phyloP scores from a whole-genome alignment of 768 basidiomycete species.

The Collybia nuda region DNA sequence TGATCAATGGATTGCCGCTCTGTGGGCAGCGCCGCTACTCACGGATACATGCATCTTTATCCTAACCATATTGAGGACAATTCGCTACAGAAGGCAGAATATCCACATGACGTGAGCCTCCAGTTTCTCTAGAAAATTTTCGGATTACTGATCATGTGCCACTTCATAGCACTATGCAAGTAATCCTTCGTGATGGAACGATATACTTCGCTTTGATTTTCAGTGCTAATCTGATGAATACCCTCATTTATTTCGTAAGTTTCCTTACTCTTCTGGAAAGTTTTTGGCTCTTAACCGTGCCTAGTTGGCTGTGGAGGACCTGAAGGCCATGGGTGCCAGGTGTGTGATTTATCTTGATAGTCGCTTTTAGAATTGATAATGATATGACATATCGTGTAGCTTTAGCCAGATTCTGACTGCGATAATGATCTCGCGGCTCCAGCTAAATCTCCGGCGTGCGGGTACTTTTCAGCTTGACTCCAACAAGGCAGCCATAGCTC shows the following conservation, averaged over 20 bases:
- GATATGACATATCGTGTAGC: not conserved
- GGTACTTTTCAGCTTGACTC: too few relatives aligned
- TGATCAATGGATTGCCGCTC: constrained; percentile 11
- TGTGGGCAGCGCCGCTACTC: constrained; percentile 23
- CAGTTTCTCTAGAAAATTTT: too few relatives aligned
- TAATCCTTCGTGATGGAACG: constrained; percentile 24
- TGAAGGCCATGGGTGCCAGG: not conserved
- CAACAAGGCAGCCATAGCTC: not conserved
- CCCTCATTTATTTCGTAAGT: constrained; percentile 25
- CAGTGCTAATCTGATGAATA: constrained; percentile 22
- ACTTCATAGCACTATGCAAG: constrained; percentile 17
- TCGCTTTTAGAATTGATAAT: not conserved
- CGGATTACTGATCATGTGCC: too few relatives aligned
- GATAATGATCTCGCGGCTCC: not conserved
- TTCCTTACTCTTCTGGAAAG: not conserved
- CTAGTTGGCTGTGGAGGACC: not conserved
- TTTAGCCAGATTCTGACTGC: not conserved
- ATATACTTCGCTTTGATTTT: constrained; percentile 27
- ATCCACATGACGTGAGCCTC: too few relatives aligned
- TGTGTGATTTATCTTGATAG: not conserved
- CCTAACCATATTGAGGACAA: constrained; percentile 11
- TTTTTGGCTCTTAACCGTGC: too few relatives aligned
- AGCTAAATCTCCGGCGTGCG: not conserved
- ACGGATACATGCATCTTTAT: constrained; percentile 13
- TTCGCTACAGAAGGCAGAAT: constrained; percentile 2